phyloP scores from a whole-genome alignment of 495 filamentous ascomycete genomes.

The Hypoxylon subgilvum region DNA sequence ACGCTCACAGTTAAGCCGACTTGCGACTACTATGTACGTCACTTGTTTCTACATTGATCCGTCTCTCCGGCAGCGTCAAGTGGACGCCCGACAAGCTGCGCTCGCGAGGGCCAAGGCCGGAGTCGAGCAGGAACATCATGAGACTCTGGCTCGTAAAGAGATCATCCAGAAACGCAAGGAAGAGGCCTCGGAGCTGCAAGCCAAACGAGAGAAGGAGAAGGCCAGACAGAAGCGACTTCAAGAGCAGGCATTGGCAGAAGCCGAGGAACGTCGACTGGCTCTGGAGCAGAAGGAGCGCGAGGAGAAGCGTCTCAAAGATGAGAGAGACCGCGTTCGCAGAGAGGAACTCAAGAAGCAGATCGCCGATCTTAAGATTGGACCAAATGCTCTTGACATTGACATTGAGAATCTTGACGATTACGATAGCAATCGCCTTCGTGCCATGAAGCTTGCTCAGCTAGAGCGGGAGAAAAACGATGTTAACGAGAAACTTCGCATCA shows the following conservation, averaged over 20 bases:
- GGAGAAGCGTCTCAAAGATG: slow-evolving; percentile 82
- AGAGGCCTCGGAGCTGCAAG: slow-evolving; percentile 80
- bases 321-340: slow-evolving; percentile 88
- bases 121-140: slow-evolving; percentile 86
- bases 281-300: slow-evolving; percentile 92
- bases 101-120: slow-evolving; percentile 81
- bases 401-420: slow-evolving; percentile 75
- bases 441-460: slow-evolving; percentile 91
- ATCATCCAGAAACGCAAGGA: slow-evolving; percentile 97
- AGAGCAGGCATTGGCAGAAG: slow-evolving; percentile 83
- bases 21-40: slow-evolving; percentile 88
- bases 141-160: slow-evolving; percentile 84
- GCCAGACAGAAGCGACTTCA: slow-evolving; percentile 81
- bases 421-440: slow-evolving; percentile 85
- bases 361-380: slow-evolving; percentile 83
- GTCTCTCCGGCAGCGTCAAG: slow-evolving; percentile 76
- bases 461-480: slow-evolving; percentile 97
- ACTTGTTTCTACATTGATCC: slow-evolving; percentile 96
- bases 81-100: slow-evolving; percentile 79
- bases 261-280: slow-evolving; percentile 82
- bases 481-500: slow-evolving; percentile 84
- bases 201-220: slow-evolving; percentile 89
- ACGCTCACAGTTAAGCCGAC: slow-evolving; percentile 86
- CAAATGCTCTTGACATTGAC: slow-evolving; percentile 83
- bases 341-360: slow-evolving; percentile 95